These are phyloP conservation scores for Didymella pinodella DNA, from an alignment of 2,329 filamentous ascomycete species.

Conservation along the genomic window DNA sequence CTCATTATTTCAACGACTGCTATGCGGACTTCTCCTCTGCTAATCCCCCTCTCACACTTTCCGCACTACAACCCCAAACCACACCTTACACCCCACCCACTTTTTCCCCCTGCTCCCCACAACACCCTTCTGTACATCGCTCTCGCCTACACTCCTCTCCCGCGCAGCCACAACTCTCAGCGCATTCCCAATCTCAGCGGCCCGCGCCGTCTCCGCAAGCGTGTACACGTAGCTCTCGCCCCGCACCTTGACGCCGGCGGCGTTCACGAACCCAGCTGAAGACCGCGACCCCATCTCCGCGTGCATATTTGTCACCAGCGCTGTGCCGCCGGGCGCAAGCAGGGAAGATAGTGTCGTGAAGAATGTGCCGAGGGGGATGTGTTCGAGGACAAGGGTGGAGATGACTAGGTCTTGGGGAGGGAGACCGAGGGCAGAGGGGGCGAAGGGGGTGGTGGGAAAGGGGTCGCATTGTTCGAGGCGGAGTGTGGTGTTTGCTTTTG, in stretches of 20 bases:
- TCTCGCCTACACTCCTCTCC: slow-evolving; percentile 43
- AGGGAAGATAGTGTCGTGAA: slow-evolving; percentile 60
- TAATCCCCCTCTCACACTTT: slow-evolving; percentile 20
- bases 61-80: slow-evolving; percentile 50
- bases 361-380: slow-evolving; percentile 62
- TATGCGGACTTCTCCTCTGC: background rate
- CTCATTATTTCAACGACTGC: background rate
- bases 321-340: slow-evolving; percentile 55
- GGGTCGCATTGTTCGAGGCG: slow-evolving; percentile 41
- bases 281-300: slow-evolving; percentile 66
- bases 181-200: slow-evolving; percentile 49
- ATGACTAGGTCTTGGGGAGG: slow-evolving; percentile 58
- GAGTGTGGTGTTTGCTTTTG: slow-evolving; percentile 6
- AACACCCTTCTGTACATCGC: slow-evolving; percentile 39
- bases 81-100: slow-evolving; percentile 53
- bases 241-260: slow-evolving; percentile 62
- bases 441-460: slow-evolving; percentile 28
- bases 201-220: slow-evolving; percentile 60
- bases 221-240: slow-evolving; percentile 67
- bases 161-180: slow-evolving; percentile 39
- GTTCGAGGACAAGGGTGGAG: slow-evolving; percentile 71
- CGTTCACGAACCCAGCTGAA: slow-evolving; percentile 69
- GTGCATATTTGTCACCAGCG: slow-evolving; percentile 75
- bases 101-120: slow-evolving; percentile 50
- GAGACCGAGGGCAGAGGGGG: slow-evolving; percentile 16